Base-by-base conservation (phyloP, 2,329 filamentous ascomycete genomes). In the Akanthomyces lecanii region DNA sequence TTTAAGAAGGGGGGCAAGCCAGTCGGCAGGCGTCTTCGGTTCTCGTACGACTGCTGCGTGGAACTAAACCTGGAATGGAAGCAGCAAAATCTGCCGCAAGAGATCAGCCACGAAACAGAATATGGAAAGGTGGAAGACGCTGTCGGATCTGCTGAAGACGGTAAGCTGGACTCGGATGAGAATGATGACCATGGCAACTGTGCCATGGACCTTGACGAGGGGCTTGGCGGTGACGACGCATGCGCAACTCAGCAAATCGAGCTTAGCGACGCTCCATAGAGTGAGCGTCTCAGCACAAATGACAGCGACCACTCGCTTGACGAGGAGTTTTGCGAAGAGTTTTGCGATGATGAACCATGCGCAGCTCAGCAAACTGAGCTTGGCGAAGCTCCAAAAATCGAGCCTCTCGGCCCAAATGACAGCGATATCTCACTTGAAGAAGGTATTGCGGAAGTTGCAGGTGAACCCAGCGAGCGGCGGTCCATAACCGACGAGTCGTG, bases 11-110 rank as follows among this genome's bases (percentile, higher is more conserved):
- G 72, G 1, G 76, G 77, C 0, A 78, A 76, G 59, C 74, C 77
- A 0, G 67, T 78, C 8, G 77, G 77, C 10, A 68, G 73, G 0
- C 68, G 72, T 12, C 70, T 76, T 5, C 66, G 71, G 1, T 72
- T 73, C 52, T 66, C 67, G 18, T 71, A 73, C 44, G 71, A 76
- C 12, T 71, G 71, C 50, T 76, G 75, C 44, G 65, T 71, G 12
- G 67, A 76, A 54, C 59, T 74, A 38, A 78, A 77, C 50, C 72
- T 72, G 30, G 61, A 71, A 36, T 45, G 74, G 0, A 62, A 63
- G 1, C 63, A 66, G 6, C 59, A 68, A n/a, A 28, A 62, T 1
- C 8, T 28, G n/a, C 38, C 58, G 14, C 36, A 44, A n/a, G 28
- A 40, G 0, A 21, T 14, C 7, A 1, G 3, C 1, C 18, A 40